Conservation (phyloP, 129 eudicot species). For the Flaveria bidentis region DNA sequence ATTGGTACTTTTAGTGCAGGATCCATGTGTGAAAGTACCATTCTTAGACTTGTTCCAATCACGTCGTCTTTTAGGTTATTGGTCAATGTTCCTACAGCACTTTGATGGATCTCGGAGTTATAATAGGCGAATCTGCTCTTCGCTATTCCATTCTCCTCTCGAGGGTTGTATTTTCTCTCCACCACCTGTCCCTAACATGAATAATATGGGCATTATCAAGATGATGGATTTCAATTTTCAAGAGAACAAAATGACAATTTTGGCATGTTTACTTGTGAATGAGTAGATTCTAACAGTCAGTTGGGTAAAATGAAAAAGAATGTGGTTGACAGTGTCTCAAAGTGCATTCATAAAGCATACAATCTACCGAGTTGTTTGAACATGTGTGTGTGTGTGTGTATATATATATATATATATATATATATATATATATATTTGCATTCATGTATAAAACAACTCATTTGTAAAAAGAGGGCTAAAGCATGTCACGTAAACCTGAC, state of each 20-base stretch:
- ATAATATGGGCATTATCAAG: conserved; percentile 7
- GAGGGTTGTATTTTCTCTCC: conserved; percentile 42
- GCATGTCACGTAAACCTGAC: too few species aligned
- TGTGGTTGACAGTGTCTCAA: neutral
- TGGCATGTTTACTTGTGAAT: neutral
- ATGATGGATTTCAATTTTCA: neutral
- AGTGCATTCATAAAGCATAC: neutral
- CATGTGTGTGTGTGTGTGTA: too few species aligned
- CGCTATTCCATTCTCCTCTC: conserved; percentile 41
- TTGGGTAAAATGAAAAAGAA: neutral
- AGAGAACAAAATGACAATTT: conserved; percentile 3
- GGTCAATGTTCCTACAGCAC: conserved; percentile 47
- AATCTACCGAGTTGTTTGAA: neutral
- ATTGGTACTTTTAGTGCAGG: conserved; percentile 36
- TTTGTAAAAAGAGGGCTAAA: neutral
- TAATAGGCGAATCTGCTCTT: conserved; percentile 46
- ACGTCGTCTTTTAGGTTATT: conserved; percentile 46
- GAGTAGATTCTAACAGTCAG: neutral
- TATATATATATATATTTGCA: neutral
- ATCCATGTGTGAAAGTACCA: conserved; percentile 42
- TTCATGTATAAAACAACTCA: neutral
- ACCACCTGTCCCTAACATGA: conserved; percentile 47
- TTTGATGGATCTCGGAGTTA: conserved; percentile 73
- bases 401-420: too few species aligned
- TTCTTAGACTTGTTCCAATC: conserved; percentile 36